phyloP scores from a whole-genome alignment of 1,139 yeast species.

The Meyerozyma guilliermondii region DNA sequence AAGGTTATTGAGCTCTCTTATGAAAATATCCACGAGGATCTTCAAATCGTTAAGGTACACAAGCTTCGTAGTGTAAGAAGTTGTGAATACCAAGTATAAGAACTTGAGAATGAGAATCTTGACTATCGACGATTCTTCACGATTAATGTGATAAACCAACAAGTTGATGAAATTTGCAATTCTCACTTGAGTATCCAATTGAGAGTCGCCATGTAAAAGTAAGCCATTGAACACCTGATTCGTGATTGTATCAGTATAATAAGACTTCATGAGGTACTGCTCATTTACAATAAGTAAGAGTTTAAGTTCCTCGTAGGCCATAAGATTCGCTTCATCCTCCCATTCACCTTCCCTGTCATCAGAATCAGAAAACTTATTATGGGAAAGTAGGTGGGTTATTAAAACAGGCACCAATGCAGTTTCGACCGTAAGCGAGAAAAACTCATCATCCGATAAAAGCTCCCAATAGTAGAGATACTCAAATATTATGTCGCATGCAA shows the following conservation, averaged over 20 bases:
- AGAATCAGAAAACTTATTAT: conserved; percentile 41
- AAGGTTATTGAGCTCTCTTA: conserved; percentile 72
- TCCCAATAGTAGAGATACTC: conserved; percentile 39
- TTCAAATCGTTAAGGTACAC: conserved; percentile 81
- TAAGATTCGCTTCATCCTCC: conserved; percentile 55
- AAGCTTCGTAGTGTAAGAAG: conserved; percentile 57
- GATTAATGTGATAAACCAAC: conserved; percentile 56
- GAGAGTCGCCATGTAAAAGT: conserved; percentile 11
- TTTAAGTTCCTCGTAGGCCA: conserved; percentile 69
- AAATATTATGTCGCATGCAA: conserved; percentile 39
- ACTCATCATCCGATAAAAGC: conserved; percentile 30
- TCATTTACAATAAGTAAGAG: conserved; percentile 74
- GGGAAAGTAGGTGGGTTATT: conserved; percentile 48
- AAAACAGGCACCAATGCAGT: conserved; percentile 31
- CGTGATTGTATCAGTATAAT: conserved; percentile 22
- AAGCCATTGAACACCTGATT: conserved; percentile 49
- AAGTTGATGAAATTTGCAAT: conserved; percentile 27
- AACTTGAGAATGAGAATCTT: conserved; percentile 78
- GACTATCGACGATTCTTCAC: conserved; percentile 68
- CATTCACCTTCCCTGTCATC: conserved; percentile 31
- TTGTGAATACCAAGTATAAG: conserved; percentile 68
- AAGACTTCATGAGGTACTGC: conserved; percentile 71
- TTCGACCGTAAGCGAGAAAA: conserved; percentile 21
- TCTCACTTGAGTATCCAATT: conserved; percentile 7
- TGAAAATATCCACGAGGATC: conserved; percentile 79